Conservation (phyloP, 1,284 basidiomycete genomes). For the Irpex sp. region DNA sequence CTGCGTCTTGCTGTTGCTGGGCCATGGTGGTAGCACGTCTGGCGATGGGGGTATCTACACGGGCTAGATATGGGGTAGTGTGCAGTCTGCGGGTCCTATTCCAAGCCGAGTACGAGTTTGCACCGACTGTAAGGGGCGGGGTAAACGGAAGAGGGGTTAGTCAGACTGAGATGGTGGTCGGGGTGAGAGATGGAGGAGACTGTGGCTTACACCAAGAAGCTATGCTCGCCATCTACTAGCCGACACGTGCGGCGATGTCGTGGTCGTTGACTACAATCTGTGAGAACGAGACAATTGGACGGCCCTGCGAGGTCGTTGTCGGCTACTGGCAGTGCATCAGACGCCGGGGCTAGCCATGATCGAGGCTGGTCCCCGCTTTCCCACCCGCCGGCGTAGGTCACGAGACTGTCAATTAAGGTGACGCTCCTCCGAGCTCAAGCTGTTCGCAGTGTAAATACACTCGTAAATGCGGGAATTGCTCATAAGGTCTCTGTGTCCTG, state of each 20-base stretch:
- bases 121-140: slow-evolving; percentile 6
- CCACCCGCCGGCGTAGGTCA: background rate
- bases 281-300: background rate
- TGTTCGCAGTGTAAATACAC: background rate
- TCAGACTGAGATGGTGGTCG: background rate
- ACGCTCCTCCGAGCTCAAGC: background rate
- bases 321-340: background rate
- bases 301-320: background rate
- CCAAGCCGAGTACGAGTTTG: slow-evolving; percentile 49
- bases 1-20: slow-evolving; percentile 24
- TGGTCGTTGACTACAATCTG: slow-evolving; percentile 2
- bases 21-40: slow-evolving; percentile 46
- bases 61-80: slow-evolving; percentile 45
- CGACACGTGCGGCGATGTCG: background rate
- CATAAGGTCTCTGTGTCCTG: too few relatives aligned
- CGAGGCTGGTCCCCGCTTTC: background rate
- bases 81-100: slow-evolving; percentile 49
- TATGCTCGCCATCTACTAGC: slow-evolving; percentile 26
- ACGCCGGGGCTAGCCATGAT: background rate
- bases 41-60: slow-evolving; percentile 40
- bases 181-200: background rate
- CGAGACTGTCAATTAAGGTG: background rate
- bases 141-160: background rate
- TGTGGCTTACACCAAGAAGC: slow-evolving; percentile 31
- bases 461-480: background rate